Conservation (phyloP, 2,329 filamentous ascomycete species). For the Fusarium udum region DNA sequence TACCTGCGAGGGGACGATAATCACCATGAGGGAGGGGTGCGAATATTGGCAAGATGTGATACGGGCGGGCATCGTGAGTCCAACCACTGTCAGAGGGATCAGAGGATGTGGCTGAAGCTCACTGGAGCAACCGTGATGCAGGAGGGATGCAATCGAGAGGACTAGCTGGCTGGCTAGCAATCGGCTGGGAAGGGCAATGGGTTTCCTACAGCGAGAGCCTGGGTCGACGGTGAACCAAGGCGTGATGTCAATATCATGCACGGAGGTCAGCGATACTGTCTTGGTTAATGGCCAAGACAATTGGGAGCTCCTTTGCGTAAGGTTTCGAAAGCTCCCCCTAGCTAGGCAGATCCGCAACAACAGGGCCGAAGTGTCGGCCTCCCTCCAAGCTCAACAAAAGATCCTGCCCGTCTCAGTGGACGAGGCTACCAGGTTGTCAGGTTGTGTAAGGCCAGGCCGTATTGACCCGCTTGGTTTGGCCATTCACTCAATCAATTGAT, state of each 20-base stretch:
- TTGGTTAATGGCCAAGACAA: constrained; percentile 22
- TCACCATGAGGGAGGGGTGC: constrained; percentile 33
- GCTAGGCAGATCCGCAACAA: constrained; percentile 32
- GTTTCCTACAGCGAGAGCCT: background rate
- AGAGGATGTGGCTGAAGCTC: constrained; percentile 43
- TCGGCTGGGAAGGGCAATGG: constrained; percentile 17
- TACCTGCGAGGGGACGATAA: constrained; percentile 36
- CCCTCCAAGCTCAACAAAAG: constrained; percentile 35
- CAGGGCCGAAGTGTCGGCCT: constrained; percentile 36
- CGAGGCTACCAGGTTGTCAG: constrained; percentile 28
- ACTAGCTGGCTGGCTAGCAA: constrained; percentile 14
- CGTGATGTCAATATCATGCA: constrained; percentile 43
- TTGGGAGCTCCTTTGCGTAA: constrained; percentile 28
- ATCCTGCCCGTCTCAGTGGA: constrained; percentile 25
- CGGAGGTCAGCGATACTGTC: constrained; percentile 30
- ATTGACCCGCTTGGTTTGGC: background rate
- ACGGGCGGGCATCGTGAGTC: constrained; percentile 37
- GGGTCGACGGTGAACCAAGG: background rate
- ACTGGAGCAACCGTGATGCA: constrained; percentile 40
- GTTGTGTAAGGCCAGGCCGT: constrained; percentile 22
- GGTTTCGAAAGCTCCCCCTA: constrained; percentile 33
- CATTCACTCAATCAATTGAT: constrained; percentile 26
- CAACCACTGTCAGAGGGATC: constrained; percentile 27
- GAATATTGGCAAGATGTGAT: constrained; percentile 39
- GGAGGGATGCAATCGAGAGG: constrained; percentile 25